phyloP scores from a whole-genome alignment of 345 rosid genomes.

The Angophora floribunda region DNA sequence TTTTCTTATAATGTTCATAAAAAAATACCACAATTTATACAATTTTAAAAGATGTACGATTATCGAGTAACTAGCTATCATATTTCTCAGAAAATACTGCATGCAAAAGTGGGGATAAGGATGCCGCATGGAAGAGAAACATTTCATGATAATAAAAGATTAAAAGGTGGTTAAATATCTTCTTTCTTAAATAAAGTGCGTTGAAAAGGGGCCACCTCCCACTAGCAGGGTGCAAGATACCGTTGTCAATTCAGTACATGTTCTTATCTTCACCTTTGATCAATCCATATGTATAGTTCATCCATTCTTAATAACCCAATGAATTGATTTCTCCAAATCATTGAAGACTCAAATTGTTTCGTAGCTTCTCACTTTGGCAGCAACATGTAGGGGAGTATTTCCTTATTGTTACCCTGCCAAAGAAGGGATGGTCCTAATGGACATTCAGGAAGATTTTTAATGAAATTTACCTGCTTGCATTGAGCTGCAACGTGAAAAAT shows the following conservation, averaged over 20 bases:
- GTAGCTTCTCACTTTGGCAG: neutral
- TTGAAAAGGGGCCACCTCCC: neutral
- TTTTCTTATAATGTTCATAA: too few relatives aligned
- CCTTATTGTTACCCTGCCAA: neutral
- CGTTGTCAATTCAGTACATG: neutral
- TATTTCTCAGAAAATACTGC: neutral
- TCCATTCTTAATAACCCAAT: neutral
- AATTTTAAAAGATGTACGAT: neutral
- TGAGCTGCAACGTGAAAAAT: neutral
- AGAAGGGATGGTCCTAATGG: neutral
- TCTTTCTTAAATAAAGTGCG: neutral
- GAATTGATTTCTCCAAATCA: neutral
- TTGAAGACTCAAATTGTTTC: neutral
- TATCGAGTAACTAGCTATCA: neutral
- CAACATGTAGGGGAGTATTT: neutral
- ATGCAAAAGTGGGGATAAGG: neutral
- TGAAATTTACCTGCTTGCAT: neutral
- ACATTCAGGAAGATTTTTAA: neutral
- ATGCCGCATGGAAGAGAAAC: neutral
- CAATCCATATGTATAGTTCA: neutral
- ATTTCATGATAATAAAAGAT: neutral
- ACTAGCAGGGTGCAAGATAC: neutral
- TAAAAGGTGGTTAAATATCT: neutral
- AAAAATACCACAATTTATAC: neutral
- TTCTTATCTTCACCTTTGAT: neutral